phyloP scores from a whole-genome alignment of 106 monocot species.

The Narthecium ossifragum region DNA sequence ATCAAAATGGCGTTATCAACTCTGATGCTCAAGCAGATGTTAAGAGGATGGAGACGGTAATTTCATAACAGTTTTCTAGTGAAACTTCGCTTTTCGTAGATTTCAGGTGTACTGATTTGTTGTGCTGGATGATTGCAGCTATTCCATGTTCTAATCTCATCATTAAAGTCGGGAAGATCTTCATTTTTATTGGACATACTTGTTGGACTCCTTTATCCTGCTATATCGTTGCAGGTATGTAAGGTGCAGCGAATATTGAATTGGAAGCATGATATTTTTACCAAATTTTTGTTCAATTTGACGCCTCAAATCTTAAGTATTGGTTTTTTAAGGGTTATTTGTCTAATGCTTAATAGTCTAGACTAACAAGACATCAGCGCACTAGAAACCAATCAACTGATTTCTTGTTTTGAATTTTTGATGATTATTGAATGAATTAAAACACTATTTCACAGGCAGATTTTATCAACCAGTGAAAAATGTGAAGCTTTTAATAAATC shows the following conservation, averaged over 20 bases:
- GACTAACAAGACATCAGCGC: no score
- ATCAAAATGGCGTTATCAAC: constrained; percentile 35
- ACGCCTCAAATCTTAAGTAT: no score
- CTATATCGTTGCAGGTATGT: constrained; percentile 85
- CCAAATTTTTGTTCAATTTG: no score
- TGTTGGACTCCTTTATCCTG: constrained; percentile 67
- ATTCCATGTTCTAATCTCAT: constrained; percentile 82
- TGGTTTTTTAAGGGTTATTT: no score
- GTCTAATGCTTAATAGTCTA: no score
- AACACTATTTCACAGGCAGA: no score
- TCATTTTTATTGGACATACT: constrained; percentile 77
- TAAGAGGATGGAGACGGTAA: constrained; percentile 88
- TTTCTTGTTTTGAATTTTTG: no score
- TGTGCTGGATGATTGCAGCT: constrained; percentile 42
- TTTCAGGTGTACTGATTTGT: background rate
- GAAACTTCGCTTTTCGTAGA: background rate
- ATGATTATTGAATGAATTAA: no score
- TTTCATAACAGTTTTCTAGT: constrained; percentile 9
- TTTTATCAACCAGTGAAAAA: no score
- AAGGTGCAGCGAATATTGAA: background rate
- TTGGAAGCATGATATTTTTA: no score
- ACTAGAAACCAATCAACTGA: no score
- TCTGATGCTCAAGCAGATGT: constrained; percentile 42
- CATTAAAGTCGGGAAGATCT: constrained; percentile 91
- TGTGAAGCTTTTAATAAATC: no score